Base-by-base conservation (phyloP, 2,329 filamentous ascomycete genomes). In the Ophiobolus disseminans region DNA sequence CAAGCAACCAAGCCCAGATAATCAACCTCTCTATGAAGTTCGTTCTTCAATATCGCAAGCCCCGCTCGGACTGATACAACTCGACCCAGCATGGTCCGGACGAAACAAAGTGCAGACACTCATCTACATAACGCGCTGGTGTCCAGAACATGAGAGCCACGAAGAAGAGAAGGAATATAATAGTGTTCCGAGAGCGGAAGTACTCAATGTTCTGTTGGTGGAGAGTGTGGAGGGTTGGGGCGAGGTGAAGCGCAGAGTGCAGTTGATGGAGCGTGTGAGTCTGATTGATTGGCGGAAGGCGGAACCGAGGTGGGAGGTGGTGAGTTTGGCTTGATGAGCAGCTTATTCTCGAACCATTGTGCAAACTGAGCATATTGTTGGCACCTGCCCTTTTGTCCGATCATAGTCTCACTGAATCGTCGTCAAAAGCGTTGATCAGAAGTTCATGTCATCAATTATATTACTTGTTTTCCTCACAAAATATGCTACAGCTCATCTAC, bases 401-500 rank as follows among this genome's bases (percentile, higher is more conserved):
- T n/a, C n/a, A n/a, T n/a, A n/a, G n/a, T n/a, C n/a, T n/a, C n/a
- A n/a, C n/a, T n/a, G n/a, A n/a, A n/a, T n/a, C n/a, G n/a, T n/a
- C n/a, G n/a, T n/a, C n/a, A n/a, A n/a, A n/a, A n/a, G n/a, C n/a
- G n/a, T n/a, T n/a, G n/a, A n/a, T n/a, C n/a, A n/a, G n/a, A n/a
- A 26, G 23, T 11, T 26, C 23, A 26, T 26, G 11, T 26, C 23
- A 7, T 11, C 23, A 26, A 26, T n/a, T n/a, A n/a, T n/a, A n/a
- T n/a, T n/a, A n/a, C n/a, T n/a, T n/a, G n/a, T n/a, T n/a, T n/a
- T n/a, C n/a, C n/a, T n/a, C n/a, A n/a, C n/a, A n/a, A n/a, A n/a
- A n/a, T n/a, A n/a, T n/a, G n/a, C n/a, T n/a, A n/a, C 11, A 31
- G 13, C 28, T 31, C 13, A 7, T 44, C 45, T 61, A 65, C 34